phyloP scores from a whole-genome alignment of 2,329 filamentous ascomycete genomes.

The Xylaria sp. region DNA sequence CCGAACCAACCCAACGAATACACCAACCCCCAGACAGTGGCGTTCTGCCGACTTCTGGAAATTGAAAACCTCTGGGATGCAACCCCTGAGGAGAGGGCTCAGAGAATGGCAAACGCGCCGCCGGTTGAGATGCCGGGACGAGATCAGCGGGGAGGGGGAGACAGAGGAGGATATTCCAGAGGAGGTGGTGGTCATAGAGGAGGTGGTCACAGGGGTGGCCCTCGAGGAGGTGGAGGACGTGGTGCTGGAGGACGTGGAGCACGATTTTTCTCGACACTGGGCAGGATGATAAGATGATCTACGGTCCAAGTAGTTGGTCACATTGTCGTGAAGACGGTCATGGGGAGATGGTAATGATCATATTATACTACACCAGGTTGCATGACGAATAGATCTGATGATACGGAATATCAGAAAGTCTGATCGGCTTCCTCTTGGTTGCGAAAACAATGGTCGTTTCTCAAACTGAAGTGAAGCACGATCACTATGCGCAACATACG shows the following conservation, averaged over 20 bases:
- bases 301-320: too few species aligned
- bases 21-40: conserved; percentile 77
- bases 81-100: conserved; percentile 62
- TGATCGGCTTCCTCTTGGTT: background rate
- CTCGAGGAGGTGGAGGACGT: too few species aligned
- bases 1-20: conserved; percentile 69
- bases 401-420: background rate
- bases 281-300: background rate
- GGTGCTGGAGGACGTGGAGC: background rate
- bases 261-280: background rate
- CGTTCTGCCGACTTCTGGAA: conserved; percentile 72
- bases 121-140: conserved; percentile 30
- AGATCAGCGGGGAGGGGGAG: conserved; percentile 18
- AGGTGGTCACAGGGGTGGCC: too few species aligned
- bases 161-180: too few species aligned
- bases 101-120: conserved; percentile 55
- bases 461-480: conserved; percentile 22
- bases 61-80: conserved; percentile 73
- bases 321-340: too few species aligned
- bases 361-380: too few species aligned
- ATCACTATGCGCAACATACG: conserved; percentile 19
- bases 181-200: too few species aligned
- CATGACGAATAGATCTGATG: too few species aligned
- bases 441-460: conserved; percentile 28
- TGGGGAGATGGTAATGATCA: too few species aligned